Evolutionary conservation across 306 rosid genomes (phyloP).

Genomic region (Oxytropis ochrocephala): DNA sequence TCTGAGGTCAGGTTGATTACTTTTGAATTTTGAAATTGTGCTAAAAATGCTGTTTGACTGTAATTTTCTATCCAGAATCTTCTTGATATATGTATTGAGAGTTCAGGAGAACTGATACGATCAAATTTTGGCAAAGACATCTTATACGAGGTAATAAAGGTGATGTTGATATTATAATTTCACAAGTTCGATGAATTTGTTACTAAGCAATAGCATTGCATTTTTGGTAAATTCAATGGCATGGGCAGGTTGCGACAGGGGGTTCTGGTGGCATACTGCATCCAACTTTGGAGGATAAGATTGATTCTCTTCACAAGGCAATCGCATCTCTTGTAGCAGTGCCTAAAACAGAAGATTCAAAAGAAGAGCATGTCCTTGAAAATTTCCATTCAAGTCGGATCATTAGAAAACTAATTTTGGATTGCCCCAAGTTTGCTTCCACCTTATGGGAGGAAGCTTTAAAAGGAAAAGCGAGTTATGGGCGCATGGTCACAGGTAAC

Average conservation of each 20-base stretch:
- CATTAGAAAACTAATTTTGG: conserved; percentile 73
- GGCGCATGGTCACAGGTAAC: conserved; percentile 81
- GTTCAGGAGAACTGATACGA: conserved; percentile 56
- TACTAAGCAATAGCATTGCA: neutral
- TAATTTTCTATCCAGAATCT: conserved; percentile 55
- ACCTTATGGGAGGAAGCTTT: conserved; percentile 73
- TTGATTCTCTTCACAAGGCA: conserved; percentile 53
- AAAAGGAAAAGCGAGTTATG: conserved; percentile 63
- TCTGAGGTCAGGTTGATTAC: neutral
- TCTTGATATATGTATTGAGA: conserved; percentile 58
- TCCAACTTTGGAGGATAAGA: conserved; percentile 59
- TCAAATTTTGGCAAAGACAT: conserved; percentile 92
- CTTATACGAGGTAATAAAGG: conserved; percentile 65
- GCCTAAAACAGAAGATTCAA: conserved; percentile 55
- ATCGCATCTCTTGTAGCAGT: conserved; percentile 64
- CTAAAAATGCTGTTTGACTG: conserved; percentile 10
- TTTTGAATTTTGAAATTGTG: conserved; percentile 10
- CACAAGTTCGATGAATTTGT: neutral
- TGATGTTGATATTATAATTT: neutral
- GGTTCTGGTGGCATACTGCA: conserved; percentile 76
- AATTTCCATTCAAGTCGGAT: conserved; percentile 87
- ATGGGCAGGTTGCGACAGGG: conserved; percentile 61
- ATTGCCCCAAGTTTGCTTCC: conserved; percentile 75
- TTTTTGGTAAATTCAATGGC: conserved; percentile 7
- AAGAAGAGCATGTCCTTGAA: conserved; percentile 75